Evolutionary conservation across 441 rosid genomes (phyloP), one percentile per base, ranked within the genome.

Genomic region (Erysimum pusillum): DNA sequence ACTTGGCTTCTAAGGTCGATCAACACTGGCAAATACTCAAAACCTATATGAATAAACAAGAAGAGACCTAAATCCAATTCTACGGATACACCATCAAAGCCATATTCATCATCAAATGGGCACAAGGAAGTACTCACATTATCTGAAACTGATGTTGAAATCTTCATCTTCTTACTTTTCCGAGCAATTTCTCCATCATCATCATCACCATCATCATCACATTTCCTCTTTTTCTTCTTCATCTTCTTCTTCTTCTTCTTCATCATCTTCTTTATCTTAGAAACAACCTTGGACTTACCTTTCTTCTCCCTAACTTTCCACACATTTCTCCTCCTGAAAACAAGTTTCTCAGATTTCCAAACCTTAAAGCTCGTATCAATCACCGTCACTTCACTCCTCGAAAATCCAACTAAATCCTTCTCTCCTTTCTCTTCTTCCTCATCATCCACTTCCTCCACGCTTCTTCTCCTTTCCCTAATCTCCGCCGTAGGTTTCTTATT

Each of bases 311-410:
- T 84, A 34, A 89, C 92, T 86, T 90, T 94, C 97, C 97, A 94
- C 35, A 85, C 86, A 48, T 87, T 88, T 58, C 85, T 87, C 86
- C 83, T 86, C 64, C 98, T 72, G 35, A 79, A 90, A 57, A 92
- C 87, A 41, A 89, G 68, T 81, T 92, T 94, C 72, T 94, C 97
- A 48, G 82, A 82, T 85, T 94, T 94, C 98, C 98, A 94, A 65
- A 69, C 83, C 36, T 77, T 74, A 25, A 84, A 83, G 86, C 95
- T 92, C n/a, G 97, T 91, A 70, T 94, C 98, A 6, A 94, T 94
- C 45, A 94, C 93, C 5, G 97, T 92, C 81, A 92, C 97, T 78
- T 94, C 98, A 65, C 97, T 92, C 80, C 89, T 90, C 67, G 98
- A 90, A 75, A 84, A 94, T 11, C 97, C 97, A 7, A 85, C 79